Evolutionary conservation across 495 filamentous ascomycete genomes (phyloP).

Genomic region (Bathelium albidoporum): DNA sequence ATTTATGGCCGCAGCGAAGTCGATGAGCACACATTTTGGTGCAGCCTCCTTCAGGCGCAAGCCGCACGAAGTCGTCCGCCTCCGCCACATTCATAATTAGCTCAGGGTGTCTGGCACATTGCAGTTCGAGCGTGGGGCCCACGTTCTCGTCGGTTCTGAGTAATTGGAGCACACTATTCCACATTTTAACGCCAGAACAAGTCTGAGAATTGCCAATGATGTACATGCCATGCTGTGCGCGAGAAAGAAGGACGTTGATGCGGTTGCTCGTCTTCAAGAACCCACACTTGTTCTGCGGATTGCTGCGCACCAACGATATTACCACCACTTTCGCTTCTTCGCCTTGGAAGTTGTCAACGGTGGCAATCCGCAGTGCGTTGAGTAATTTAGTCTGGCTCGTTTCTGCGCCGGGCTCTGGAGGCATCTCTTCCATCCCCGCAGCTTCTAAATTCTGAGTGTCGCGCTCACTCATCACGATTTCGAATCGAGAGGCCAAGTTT

Average conservation of each 20-base stretch:
- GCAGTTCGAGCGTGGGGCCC: constrained; percentile 45
- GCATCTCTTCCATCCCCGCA: constrained; percentile 32
- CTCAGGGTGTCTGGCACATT: constrained; percentile 59
- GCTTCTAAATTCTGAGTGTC: constrained; percentile 53
- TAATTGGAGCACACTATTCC: constrained; percentile 52
- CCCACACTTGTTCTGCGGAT: constrained; percentile 49
- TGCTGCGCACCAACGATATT: constrained; percentile 75
- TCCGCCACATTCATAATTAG: constrained; percentile 43
- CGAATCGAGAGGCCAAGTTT: constrained; percentile 41
- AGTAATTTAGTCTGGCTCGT: constrained; percentile 35
- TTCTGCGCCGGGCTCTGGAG: not conserved
- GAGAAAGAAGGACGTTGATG: constrained; percentile 65
- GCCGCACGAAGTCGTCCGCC: constrained; percentile 51
- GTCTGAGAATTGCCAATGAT: constrained; percentile 64
- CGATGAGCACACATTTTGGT: constrained; percentile 45
- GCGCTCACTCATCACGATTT: constrained; percentile 55
- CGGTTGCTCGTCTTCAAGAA: constrained; percentile 68
- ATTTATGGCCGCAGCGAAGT: constrained; percentile 64
- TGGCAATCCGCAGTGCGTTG: constrained; percentile 59
- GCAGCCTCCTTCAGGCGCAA: constrained; percentile 67
- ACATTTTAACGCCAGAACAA: constrained; percentile 52
- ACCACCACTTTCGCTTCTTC: constrained; percentile 74
- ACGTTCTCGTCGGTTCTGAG: constrained; percentile 41
- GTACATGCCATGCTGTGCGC: constrained; percentile 76
- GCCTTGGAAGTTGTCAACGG: constrained; percentile 73